Percentiles rank a stretch among this genome's conserved stretches.
phyloP scores from a whole-genome alignment of 2,329 filamentous ascomycete species.

The Pseudogymnoascus sp. region DNA sequence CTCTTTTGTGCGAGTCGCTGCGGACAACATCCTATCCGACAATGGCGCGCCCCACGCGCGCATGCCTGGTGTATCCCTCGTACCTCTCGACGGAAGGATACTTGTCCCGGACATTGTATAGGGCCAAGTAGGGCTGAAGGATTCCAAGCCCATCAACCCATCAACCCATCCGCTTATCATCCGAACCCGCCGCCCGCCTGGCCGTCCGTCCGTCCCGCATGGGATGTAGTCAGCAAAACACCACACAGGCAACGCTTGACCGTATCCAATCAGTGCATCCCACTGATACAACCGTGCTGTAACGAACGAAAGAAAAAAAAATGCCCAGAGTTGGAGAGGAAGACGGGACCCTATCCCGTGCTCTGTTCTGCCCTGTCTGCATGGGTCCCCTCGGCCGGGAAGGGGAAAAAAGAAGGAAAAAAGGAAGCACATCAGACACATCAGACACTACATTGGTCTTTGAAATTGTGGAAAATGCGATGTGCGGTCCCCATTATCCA shows the following conservation, averaged over 20 bases:
- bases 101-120: conserved; percentile 1
- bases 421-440: background rate
- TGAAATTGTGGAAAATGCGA: background rate
- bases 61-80: background rate
- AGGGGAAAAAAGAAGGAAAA: background rate
- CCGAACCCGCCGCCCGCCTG: conserved; percentile 11
- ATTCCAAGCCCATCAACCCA: background rate
- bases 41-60: conserved; percentile 1
- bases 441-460: too few relatives aligned
- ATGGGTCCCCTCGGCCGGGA: background rate
- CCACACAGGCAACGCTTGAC: background rate
- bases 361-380: background rate
- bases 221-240: background rate
- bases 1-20: background rate
- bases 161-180: background rate
- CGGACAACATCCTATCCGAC: background rate
- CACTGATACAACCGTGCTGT: background rate
- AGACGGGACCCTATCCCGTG: background rate
- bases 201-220: conserved; percentile 6
- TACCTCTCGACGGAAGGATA: conserved; percentile 6
- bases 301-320: conserved; percentile 1
- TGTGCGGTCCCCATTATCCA: background rate
- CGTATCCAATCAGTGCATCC: background rate
- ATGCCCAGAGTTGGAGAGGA: background rate
- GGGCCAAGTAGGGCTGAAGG: conserved; percentile 11